These are phyloP conservation scores for Brassica carinata DNA, from an alignment of 345 rosid species.

Conservation along the genomic window DNA sequence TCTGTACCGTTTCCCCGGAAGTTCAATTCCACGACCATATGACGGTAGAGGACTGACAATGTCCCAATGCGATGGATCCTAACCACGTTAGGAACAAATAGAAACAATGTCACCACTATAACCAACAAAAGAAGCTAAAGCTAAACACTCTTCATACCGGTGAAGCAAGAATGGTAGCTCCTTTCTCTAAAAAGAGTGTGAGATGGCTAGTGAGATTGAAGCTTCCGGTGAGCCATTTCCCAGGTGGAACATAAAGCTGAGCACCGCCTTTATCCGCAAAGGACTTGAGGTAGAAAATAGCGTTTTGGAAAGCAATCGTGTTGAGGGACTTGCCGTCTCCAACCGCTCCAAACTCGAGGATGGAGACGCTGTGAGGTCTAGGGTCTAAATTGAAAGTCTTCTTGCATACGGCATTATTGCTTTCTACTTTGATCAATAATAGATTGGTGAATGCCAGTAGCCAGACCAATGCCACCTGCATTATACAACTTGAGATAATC, in stretches of 20 bases:
- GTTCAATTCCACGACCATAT: constrained; percentile 84
- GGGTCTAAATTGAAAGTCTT: constrained; percentile 54
- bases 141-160: constrained; percentile 51
- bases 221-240: constrained; percentile 93
- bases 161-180: constrained; percentile 86
- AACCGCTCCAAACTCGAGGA: constrained; percentile 88
- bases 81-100: constrained; percentile 16
- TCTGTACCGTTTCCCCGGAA: constrained; percentile 72
- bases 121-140: not conserved
- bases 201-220: constrained; percentile 96
- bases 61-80: constrained; percentile 90
- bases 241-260: constrained; percentile 87
- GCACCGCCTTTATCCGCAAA: constrained; percentile 98
- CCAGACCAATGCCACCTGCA: constrained; percentile 76
- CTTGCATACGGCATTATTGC: constrained; percentile 52
- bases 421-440: constrained; percentile 40
- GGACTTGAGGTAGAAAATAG: constrained; percentile 90
- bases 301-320: constrained; percentile 89
- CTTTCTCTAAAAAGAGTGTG: constrained; percentile 87
- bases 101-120: constrained; percentile 13
- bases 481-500: constrained; percentile 12
- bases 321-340: constrained; percentile 84
- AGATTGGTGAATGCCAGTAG: constrained; percentile 77
- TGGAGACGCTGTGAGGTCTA: constrained; percentile 89
- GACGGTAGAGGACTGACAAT: constrained; percentile 80